A percentile compares a stretch with the other conserved stretches of the same genome.
phyloP scores from a whole-genome alignment of 1,284 basidiomycete genomes.

The Apiotrichum akiyoshidainum region DNA sequence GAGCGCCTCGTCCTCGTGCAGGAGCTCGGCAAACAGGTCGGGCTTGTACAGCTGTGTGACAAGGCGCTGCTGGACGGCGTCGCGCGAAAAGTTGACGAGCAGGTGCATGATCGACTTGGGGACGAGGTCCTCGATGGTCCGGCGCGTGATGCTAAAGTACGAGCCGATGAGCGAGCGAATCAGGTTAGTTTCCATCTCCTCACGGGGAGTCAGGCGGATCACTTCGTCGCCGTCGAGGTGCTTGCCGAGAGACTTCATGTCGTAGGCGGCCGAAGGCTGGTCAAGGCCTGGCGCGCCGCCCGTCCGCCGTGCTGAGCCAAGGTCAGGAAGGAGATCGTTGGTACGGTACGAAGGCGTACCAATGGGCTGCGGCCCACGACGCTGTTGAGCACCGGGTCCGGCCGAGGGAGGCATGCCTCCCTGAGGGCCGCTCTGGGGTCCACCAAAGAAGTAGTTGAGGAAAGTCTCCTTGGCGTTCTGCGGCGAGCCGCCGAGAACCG shows the following conservation, averaged over 20 bases:
- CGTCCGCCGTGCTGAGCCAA: constrained; percentile 38
- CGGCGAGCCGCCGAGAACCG: constrained; percentile 39
- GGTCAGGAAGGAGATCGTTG: constrained; percentile 46
- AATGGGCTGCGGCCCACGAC: constrained; percentile 1
- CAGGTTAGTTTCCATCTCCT: constrained; percentile 94
- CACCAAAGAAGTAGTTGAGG: constrained; percentile 89
- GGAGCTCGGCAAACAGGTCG: constrained; percentile 80
- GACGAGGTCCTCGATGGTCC: constrained; percentile 93
- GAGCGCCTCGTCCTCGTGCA: constrained; percentile 93
- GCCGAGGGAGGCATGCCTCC: constrained; percentile 10
- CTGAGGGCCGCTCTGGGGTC: constrained; percentile 53
- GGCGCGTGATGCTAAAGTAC: constrained; percentile 94
- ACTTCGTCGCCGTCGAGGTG: constrained; percentile 78
- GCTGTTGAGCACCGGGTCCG: not conserved
- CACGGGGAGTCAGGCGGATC: constrained; percentile 65
- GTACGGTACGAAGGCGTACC: constrained; percentile 2
- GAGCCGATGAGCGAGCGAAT: constrained; percentile 92
- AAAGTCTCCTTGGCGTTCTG: constrained; percentile 75
- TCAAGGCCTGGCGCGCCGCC: constrained; percentile 59
- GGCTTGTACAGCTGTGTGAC: constrained; percentile 92
- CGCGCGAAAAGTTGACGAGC: constrained; percentile 82
- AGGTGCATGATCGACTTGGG: constrained; percentile 94
- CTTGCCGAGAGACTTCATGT: constrained; percentile 97
- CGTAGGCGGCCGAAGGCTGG: constrained; percentile 80
- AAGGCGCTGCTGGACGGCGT: constrained; percentile 92